Conservation (phyloP, 257 asterid species). For the Solanum bulbocastanum region DNA sequence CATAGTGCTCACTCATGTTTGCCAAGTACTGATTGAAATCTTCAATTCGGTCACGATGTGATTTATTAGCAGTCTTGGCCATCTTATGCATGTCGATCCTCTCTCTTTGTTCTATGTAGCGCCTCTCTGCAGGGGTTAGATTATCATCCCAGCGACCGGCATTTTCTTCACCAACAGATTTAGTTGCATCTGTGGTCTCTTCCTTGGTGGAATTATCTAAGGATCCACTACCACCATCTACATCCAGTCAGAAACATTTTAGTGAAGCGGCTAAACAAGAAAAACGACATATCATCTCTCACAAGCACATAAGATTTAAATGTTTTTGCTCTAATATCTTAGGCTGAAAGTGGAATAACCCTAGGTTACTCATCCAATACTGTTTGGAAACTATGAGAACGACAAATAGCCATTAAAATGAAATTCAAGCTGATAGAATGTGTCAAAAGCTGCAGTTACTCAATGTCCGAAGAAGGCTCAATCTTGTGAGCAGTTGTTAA, state of each 20-base stretch:
- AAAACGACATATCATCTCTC: neutral
- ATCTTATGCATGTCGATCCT: conserved; percentile 55
- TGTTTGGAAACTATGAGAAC: neutral
- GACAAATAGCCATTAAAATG: neutral
- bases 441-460: neutral
- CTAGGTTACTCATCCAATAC: neutral
- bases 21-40: conserved; percentile 98
- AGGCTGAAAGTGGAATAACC: neutral
- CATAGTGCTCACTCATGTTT: conserved; percentile 96
- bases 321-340: neutral
- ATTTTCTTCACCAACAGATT: conserved; percentile 27
- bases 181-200: conserved; percentile 31
- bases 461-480: neutral
- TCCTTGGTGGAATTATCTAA: conserved; percentile 33
- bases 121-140: conserved; percentile 90
- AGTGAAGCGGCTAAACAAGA: neutral
- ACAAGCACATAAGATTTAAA: neutral
- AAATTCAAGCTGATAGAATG: neutral
- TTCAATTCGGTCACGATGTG: conserved; percentile 88
- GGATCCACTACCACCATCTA: conserved; percentile 38
- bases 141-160: conserved; percentile 41
- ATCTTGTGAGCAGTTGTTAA: neutral
- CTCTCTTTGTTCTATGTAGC: conserved; percentile 82
- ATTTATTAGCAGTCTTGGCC: conserved; percentile 81
- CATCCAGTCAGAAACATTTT: neutral